Base-by-base conservation (phyloP, 2,329 filamentous ascomycete genomes). In the Aspergillus floridensis region DNA sequence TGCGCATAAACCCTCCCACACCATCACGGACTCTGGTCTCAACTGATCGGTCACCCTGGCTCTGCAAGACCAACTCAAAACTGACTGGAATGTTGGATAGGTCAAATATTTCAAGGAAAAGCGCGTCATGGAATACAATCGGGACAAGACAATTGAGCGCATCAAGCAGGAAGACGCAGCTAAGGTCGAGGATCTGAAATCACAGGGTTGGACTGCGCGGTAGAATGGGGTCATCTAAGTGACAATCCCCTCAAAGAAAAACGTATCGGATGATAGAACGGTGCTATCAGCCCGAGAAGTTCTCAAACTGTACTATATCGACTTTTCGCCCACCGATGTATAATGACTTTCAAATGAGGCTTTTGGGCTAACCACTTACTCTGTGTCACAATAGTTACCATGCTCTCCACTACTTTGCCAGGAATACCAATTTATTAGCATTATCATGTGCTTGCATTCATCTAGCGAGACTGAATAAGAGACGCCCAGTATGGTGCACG, bases 51-150 rank as follows among this genome's bases (percentile, higher is more conserved):
- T 24, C 16, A 49, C 14, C 8, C 22, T 8, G 19, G 19, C 24
- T n/a, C 11, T 10, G 7, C 24, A 19, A 11, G 11, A 49, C 14
- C 16, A 31, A 22, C 29, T 31, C 22, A 11, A 22, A 12, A n/a
- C 31, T 32, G 49, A 51, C 5, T 21, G 29, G 24, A 22, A 51
- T 51, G 31, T 4, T 21, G 49, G 66, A 56, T 68, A 95, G 91
- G 90, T 97, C 62, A 92, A 92, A 78, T 98, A 99, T 77, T 99
- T 99, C 79, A 97, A 98, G 82, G 93, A 97, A 77, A 90, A 92
- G 79, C 84, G 95, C 70, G 91, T 98, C 38, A 93, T 96, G 78
- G 95, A 99, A 68, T 84, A 90, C 71, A 90, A 96, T 69, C 92
- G 93, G 77, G 88, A 90, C 71, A 82, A 88, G 77, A 89, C 91